Evolutionary conservation across 495 filamentous ascomycete species (phyloP).

Genomic region (Lepraria neglecta): DNA sequence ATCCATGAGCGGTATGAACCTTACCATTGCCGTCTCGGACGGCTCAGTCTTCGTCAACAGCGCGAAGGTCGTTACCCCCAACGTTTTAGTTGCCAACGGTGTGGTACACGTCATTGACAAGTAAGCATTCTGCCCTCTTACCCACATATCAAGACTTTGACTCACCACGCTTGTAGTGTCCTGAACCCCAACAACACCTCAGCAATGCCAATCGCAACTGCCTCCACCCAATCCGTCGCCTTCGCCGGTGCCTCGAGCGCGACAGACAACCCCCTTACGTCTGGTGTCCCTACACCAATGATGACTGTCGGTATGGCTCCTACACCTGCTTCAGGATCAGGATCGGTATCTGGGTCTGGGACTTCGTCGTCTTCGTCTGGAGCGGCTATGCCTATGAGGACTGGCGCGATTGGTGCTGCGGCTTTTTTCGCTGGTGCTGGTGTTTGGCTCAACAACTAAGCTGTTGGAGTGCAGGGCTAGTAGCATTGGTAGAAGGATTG

Average conservation of each 20-base stretch:
- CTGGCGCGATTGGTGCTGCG: conserved; percentile 36
- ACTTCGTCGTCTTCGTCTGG: neutral
- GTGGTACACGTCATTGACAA: conserved; percentile 49
- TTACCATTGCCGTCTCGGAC: conserved; percentile 35
- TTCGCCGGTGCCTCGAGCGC: conserved; percentile 44
- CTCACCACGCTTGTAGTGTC: conserved; percentile 36
- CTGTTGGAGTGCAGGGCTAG: neutral
- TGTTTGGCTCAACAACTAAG: conserved; percentile 13
- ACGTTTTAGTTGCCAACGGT: conserved; percentile 60
- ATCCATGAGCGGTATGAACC: conserved; percentile 31
- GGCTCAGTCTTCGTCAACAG: conserved; percentile 48
- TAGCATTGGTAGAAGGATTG: neutral
- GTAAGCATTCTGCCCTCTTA: neutral
- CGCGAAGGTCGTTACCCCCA: conserved; percentile 48
- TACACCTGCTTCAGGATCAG: neutral
- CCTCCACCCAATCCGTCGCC: conserved; percentile 41
- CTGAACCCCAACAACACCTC: conserved; percentile 52
- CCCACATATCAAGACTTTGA: too few relatives aligned
- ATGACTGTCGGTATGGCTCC: neutral
- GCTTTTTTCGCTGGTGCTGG: conserved; percentile 39
- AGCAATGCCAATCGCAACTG: conserved; percentile 41
- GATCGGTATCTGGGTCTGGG: neutral
- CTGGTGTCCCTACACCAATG: conserved; percentile 31
- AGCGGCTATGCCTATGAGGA: conserved; percentile 31
- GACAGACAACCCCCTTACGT: conserved; percentile 31